Base-by-base conservation (phyloP, 495 filamentous ascomycete species). In the Trichoderma orchidacearum region DNA sequence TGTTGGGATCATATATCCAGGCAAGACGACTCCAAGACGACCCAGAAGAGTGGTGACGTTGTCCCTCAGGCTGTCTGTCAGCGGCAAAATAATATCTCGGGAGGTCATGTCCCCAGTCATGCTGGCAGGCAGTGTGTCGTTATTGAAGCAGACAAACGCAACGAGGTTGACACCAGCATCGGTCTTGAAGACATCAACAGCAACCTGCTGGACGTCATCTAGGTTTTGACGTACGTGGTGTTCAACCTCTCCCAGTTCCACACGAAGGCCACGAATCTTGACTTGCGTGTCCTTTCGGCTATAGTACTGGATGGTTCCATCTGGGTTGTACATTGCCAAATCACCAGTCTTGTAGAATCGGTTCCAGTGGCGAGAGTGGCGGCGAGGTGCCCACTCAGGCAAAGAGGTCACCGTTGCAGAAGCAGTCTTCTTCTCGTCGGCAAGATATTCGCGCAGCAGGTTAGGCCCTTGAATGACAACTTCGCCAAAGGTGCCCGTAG, bases 1-100 rank as follows among this genome's bases (percentile, higher is more conserved):
- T 6, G 75, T 67, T 1, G 82, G 82, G 50, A 84, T 69, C 81
- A 85, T 84, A 60, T 79, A 76, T 4, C 61, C 23, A 3, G 72
- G 71, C 0, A 75, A 31, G 17, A 50, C 28, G 3, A 58, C 56
- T 5, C 59, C 53, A 0, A 84, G 62, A 11, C 66, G 38, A 66
- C 69, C 54, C 75, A 62, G 15, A 62, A 64, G 25, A 63, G 60
- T 29, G n/a, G 18, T 53, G 51, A 53, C 18, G 38, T 27, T 15
- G 28, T 59, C 30, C 71, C 62, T 11, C 70, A 69, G 28, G 68
- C 65, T 38, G 72, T 69, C 59, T 68, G 72, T 3, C 60, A 70
- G 30, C 67, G 64, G 29, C 64, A 68, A 4, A 72, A 55, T 50
- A 69, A 70, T 38, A 71, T 68, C 53, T 60, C 68, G 17, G 71